Percentiles rank a stretch among this genome's conserved stretches.
These are phyloP conservation scores for Chaetomiaceae sp. DNA, from an alignment of 2,329 filamentous ascomycete species.

Conservation along the genomic window DNA sequence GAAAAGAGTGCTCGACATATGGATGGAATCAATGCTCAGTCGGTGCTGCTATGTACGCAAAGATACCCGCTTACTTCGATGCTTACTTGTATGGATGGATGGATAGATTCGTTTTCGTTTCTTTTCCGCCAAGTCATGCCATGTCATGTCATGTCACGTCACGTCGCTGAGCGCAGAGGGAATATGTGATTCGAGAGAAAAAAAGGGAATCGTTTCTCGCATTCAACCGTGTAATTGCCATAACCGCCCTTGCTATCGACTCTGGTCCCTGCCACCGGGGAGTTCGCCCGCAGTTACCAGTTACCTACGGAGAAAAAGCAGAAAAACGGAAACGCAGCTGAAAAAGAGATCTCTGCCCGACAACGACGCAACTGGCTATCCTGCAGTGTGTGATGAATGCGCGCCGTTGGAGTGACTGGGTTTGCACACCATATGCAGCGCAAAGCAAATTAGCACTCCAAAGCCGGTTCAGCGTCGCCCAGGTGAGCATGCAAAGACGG, in stretches of 20 bases:
- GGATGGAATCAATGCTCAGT: too few species aligned
- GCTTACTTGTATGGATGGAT: too few species aligned
- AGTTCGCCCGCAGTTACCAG: constrained; percentile 11
- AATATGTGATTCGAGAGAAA: background rate
- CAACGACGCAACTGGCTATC: constrained; percentile 12
- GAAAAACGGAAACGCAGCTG: constrained; percentile 6
- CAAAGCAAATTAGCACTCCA: constrained; percentile 4
- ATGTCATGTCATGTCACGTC: constrained; percentile 4
- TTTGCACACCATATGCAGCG: too few species aligned
- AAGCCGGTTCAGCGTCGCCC: constrained; percentile 22
- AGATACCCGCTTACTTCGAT: constrained; percentile 18
- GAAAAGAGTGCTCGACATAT: too few species aligned
- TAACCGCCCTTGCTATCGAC: constrained; percentile 6
- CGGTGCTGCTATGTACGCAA: constrained; percentile 3
- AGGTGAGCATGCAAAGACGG: background rate
- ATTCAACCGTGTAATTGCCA: constrained; percentile 20
- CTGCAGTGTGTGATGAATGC: background rate
- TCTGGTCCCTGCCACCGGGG: background rate
- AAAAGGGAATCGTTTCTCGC: constrained; percentile 12
- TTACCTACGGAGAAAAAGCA: constrained; percentile 19
- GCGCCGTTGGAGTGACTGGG: constrained; percentile 2
- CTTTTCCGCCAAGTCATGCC: background rate
- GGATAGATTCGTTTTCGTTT: background rate
- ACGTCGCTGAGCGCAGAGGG: too few species aligned
- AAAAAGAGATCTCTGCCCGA: background rate